Evolutionary conservation across 208 protist genomes (phyloP).

Genomic region (Leishmania martiniquensis): DNA sequence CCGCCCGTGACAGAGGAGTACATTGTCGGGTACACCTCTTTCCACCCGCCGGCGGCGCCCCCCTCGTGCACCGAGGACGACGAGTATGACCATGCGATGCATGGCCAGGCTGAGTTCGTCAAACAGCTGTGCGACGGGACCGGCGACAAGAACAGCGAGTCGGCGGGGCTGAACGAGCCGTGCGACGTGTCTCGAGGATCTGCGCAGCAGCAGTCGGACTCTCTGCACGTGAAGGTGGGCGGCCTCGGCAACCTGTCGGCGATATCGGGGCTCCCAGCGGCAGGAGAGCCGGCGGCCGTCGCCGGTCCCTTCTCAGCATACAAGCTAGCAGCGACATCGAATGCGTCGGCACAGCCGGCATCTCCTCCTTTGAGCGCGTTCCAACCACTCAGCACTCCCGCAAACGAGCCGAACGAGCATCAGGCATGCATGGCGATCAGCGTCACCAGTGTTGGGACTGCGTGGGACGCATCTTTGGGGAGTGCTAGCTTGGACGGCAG

Average conservation of each 20-base stretch:
- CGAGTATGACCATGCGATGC: constrained; percentile 4
- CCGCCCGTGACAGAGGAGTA: background rate
- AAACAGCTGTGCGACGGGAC: constrained; percentile 1
- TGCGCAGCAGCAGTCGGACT: background rate
- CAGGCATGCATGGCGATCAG: background rate
- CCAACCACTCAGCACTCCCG: background rate
- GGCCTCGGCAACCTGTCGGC: background rate
- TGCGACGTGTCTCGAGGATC: background rate
- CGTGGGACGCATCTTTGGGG: background rate
- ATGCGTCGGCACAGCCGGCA: too few species aligned
- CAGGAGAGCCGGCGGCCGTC: background rate
- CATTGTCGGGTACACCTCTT: background rate
- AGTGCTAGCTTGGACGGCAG: background rate
- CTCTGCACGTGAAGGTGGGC: background rate
- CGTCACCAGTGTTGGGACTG: background rate
- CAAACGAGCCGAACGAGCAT: background rate
- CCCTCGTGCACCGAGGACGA: background rate
- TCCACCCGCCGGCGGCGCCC: background rate
- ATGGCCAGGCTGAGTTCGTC: constrained; percentile 7
- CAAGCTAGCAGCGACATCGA: background rate
- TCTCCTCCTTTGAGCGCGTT: constrained; percentile 2
- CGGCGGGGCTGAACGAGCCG: background rate
- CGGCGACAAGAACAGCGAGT: background rate
- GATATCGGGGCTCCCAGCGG: background rate
- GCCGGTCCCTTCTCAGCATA: background rate